Base-by-base conservation (phyloP, 208 protist genomes). In the Trichomonas gallinae region DNA sequence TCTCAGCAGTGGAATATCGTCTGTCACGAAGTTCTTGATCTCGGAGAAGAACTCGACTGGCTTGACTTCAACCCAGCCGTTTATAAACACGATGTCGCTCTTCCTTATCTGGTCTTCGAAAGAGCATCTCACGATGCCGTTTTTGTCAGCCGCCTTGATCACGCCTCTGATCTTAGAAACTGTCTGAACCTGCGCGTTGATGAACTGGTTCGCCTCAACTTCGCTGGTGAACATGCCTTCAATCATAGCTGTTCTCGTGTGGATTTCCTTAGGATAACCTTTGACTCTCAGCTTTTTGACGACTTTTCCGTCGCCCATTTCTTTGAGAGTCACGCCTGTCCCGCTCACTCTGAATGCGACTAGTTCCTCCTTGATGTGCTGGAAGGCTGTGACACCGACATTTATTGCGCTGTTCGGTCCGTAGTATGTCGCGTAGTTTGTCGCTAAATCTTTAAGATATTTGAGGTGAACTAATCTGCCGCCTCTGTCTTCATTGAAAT, bases 281-380 rank as follows among this genome's bases (percentile, higher is more conserved):
- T 98, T 98, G 34, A 99, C 98, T 97, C 99, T 99, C 42, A 99
- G 98, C 98, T 99, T 99, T 98, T 99, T 99, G 40, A 99, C 99
- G 72, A 99, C 98, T 9, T 97, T 97, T 48, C 99, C 98, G 31
- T 97, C 97, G 38, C 98, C 97, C 97, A 99, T 98, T 46, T 99
- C 98, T 96, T 99, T 99, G n/a, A 99, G 97, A 3, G 99, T 98
- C 93, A 99, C 99, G 72, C 97, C 98, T 21, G 97, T 98, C 0
- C 96, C 96, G 17, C 46, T 46, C 0, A 96, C 34, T 44, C 93
- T 23, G 63, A 97, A 97, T 87, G 97, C 91, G 8, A 46, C 42
- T 34, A 58, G 34, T 40, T 97, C 93, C 36, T 97, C 88, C 4
- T 87, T 96, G 8, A 96, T 58, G 34, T 93, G 58, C 44, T 97